phyloP scores from a whole-genome alignment of 2,329 filamentous ascomycete genomes.

The Paraphoma chrysanthemicola region DNA sequence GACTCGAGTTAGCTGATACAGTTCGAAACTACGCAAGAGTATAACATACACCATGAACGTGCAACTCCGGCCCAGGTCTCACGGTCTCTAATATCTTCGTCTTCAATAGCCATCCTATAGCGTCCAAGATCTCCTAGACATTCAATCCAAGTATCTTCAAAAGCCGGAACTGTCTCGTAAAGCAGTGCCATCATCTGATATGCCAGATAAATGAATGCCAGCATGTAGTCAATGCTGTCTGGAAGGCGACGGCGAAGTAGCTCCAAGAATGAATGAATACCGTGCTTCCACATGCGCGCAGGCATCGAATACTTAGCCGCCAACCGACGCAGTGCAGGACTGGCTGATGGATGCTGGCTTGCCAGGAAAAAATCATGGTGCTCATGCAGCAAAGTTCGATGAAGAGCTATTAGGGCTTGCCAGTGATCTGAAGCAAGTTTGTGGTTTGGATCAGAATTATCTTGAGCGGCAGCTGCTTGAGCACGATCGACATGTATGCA shows the following conservation, averaged over 20 bases:
- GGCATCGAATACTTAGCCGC: constrained; percentile 90
- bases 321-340: constrained; percentile 68
- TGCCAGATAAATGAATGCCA: constrained; percentile 85
- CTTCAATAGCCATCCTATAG: constrained; percentile 91
- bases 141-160: constrained; percentile 91
- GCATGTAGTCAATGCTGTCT: constrained; percentile 82
- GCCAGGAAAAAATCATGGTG: constrained; percentile 73
- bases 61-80: constrained; percentile 85
- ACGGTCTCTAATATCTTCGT: constrained; percentile 75
- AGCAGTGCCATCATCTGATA: constrained; percentile 90
- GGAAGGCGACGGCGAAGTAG: constrained; percentile 72
- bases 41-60: constrained; percentile 70
- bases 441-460: constrained; percentile 51
- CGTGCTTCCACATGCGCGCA: constrained; percentile 91
- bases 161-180: constrained; percentile 82
- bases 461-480: constrained; percentile 62
- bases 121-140: constrained; percentile 86
- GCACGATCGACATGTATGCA: constrained; percentile 82
- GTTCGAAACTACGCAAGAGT: not conserved
- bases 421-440: constrained; percentile 72
- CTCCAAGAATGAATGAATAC: constrained; percentile 85
- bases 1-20: not conserved
- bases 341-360: constrained; percentile 80
- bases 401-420: constrained; percentile 82
- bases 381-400: constrained; percentile 80